phyloP scores from a whole-genome alignment of 768 basidiomycete species.

The Podaxis sp. region DNA sequence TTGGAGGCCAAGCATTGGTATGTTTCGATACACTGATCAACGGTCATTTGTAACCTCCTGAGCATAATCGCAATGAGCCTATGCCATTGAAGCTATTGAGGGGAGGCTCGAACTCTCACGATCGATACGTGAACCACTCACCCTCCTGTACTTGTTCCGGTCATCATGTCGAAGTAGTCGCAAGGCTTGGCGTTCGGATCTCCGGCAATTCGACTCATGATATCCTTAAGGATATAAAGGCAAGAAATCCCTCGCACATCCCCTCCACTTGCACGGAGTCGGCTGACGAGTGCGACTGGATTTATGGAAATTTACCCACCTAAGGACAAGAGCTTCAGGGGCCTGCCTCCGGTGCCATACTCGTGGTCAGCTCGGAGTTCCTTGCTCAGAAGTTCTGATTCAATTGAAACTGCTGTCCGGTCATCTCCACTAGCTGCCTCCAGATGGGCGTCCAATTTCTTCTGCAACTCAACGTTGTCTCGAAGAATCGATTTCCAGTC shows the following conservation, averaged over 20 bases:
- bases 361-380: constrained; percentile 26
- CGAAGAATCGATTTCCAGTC: constrained; percentile 18
- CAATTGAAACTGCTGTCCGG: constrained; percentile 24
- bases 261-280: constrained; percentile 29
- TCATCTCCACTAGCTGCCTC: constrained; percentile 20
- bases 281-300: not conserved
- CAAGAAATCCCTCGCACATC: constrained; percentile 35
- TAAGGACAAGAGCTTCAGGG: constrained; percentile 29
- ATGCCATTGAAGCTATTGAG: not conserved
- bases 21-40: constrained; percentile 31
- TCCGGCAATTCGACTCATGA: constrained; percentile 29
- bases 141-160: constrained; percentile 36
- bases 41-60: constrained; percentile 34
- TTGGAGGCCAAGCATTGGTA: constrained; percentile 27
- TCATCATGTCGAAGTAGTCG: constrained; percentile 36
- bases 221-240: constrained; percentile 27
- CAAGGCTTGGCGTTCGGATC: constrained; percentile 26
- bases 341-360: constrained; percentile 20
- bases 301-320: not conserved
- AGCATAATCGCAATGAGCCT: constrained; percentile 38
- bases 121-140: constrained; percentile 12
- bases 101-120: too few species aligned
- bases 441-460: constrained; percentile 22
- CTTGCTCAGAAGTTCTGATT: constrained; percentile 25
- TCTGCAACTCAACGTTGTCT: constrained; percentile 20